Evolutionary conservation across 192 early-diverging fungal species (phyloP).

Genomic region (Hyaloraphidium curvatum): DNA sequence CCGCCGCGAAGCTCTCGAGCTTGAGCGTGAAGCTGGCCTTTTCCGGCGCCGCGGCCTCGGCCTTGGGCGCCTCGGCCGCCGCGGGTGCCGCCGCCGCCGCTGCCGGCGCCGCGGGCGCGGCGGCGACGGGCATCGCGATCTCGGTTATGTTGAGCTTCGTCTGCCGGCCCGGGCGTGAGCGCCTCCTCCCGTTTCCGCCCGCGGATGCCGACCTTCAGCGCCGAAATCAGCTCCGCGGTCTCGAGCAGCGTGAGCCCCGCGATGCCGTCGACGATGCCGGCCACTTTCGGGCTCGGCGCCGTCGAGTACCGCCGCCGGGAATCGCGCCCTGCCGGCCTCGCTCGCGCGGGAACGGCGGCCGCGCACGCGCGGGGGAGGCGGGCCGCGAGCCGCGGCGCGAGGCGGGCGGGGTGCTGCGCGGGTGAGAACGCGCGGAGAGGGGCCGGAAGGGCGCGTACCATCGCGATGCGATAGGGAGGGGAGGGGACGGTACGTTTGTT

Average conservation of each 20-base stretch:
- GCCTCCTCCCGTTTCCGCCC: not conserved
- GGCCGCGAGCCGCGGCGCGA: too few species aligned
- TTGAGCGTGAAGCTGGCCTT: slow-evolving; percentile 92
- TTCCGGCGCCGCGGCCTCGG: slow-evolving; percentile 68
- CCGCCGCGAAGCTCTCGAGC: slow-evolving; percentile 85
- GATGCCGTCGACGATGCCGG: slow-evolving; percentile 75
- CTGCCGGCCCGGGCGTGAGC: slow-evolving; percentile 18
- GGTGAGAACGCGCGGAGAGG: too few species aligned
- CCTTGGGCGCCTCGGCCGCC: slow-evolving; percentile 15
- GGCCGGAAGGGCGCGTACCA: too few species aligned
- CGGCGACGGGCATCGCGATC: slow-evolving; percentile 61
- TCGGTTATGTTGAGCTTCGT: slow-evolving; percentile 79
- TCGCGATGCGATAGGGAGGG: too few species aligned
- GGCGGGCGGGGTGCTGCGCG: too few species aligned
- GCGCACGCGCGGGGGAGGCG: too few species aligned
- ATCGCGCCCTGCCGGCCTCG: too few species aligned
- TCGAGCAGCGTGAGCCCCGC: slow-evolving; percentile 78
- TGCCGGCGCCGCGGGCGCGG: slow-evolving; percentile 33
- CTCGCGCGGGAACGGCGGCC: too few species aligned
- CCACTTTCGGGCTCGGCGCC: slow-evolving; percentile 65
- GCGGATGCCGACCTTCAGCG: slow-evolving; percentile 61
- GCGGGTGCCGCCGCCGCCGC: slow-evolving; percentile 47
- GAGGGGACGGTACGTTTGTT: too few species aligned
- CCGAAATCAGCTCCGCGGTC: slow-evolving; percentile 71
- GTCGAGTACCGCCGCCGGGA: too few species aligned